Conservation (phyloP, 352 stramenopile species). For the Phytophthora syringae region DNA sequence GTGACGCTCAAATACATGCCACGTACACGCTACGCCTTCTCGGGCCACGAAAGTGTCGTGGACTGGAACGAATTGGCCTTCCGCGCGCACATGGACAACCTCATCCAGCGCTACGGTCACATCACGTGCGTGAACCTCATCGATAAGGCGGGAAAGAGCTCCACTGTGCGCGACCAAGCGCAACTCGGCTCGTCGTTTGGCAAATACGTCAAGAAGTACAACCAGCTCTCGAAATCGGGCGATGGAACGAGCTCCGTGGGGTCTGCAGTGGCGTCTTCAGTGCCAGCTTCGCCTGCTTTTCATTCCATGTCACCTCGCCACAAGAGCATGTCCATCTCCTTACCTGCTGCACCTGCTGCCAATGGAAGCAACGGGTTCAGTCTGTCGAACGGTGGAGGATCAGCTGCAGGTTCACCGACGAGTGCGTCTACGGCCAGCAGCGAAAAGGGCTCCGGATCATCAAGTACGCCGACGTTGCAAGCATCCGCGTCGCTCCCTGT, state of each 20-base stretch:
- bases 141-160: conserved; percentile 87
- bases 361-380: conserved; percentile 30
- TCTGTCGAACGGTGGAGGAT: conserved; percentile 21
- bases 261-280: conserved; percentile 18
- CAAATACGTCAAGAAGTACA: conserved; percentile 90
- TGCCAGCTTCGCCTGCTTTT: conserved; percentile 26
- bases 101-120: conserved; percentile 76
- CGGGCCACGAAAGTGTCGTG: conserved; percentile 49
- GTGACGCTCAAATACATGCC: conserved; percentile 94
- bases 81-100: conserved; percentile 61
- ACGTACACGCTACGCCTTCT: conserved; percentile 70
- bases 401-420: conserved; percentile 37
- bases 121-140: conserved; percentile 95
- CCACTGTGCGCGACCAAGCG: conserved; percentile 88
- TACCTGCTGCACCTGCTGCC: conserved; percentile 15
- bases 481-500: conserved; percentile 31
- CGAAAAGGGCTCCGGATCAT: conserved; percentile 26
- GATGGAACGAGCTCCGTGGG: conserved; percentile 37
- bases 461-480: conserved; percentile 21
- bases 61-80: conserved; percentile 72
- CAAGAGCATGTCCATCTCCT: conserved; percentile 35
- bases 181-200: conserved; percentile 92
- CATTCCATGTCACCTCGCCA: conserved; percentile 48
- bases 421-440: conserved; percentile 39
- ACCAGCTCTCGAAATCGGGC: conserved; percentile 68